These are phyloP conservation scores for Amanita phalloides DNA, from an alignment of 768 basidiomycete species.

Conservation along the genomic window DNA sequence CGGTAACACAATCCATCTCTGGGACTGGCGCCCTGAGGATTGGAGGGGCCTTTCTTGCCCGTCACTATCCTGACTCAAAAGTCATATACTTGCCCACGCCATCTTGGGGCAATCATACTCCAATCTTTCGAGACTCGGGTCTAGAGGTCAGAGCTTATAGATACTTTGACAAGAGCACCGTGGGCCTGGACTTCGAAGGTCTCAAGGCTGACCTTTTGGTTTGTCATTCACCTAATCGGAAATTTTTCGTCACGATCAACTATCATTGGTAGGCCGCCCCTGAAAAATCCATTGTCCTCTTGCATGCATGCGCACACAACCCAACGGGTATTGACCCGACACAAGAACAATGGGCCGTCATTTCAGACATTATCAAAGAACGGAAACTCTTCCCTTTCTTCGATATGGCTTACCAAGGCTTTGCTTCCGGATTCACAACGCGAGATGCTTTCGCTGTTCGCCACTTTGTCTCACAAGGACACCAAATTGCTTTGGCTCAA, in stretches of 20 bases:
- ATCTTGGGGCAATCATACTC: constrained; percentile 96
- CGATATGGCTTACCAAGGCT: constrained; percentile 99
- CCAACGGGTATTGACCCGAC: constrained; percentile 98
- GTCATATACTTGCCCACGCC: constrained; percentile 87
- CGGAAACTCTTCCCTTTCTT: constrained; percentile 95
- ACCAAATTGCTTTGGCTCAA: constrained; percentile 85
- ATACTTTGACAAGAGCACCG: constrained; percentile 89
- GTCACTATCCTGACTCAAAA: constrained; percentile 81
- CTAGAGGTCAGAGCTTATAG: constrained; percentile 87
- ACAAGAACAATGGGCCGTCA: constrained; percentile 81
- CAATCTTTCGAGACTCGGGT: constrained; percentile 89
- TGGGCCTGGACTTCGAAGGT: constrained; percentile 86
- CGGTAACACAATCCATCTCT: constrained; percentile 89
- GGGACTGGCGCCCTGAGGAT: constrained; percentile 97
- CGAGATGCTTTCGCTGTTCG: constrained; percentile 93
- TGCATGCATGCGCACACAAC: constrained; percentile 98
- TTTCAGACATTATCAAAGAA: constrained; percentile 81
- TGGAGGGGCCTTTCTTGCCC: constrained; percentile 84
- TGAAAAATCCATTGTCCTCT: constrained; percentile 71
- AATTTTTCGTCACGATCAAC: constrained; percentile 4
- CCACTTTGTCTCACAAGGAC: constrained; percentile 84
- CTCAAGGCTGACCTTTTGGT: constrained; percentile 83
- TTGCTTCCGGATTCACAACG: constrained; percentile 87
- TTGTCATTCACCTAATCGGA: constrained; percentile 10
- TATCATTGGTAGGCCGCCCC: constrained; percentile 44